Evolutionary conservation across 192 early-diverging fungal species (phyloP), one percentile per base, ranked within the genome.

Genomic region (Cladochytrium replicatum): DNA sequence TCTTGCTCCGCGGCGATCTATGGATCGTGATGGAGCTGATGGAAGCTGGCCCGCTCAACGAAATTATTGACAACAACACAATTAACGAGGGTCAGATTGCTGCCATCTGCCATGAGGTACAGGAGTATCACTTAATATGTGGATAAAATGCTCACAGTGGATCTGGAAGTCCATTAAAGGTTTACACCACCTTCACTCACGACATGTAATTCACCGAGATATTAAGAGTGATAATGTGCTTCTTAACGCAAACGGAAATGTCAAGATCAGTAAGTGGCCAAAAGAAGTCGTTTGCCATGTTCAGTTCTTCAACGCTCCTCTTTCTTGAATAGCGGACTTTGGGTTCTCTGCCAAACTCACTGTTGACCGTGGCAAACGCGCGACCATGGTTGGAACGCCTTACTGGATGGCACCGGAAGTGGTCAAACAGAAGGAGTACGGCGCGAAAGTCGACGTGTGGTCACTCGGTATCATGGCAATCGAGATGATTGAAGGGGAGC

Each of bases 11-110:
- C 60, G 73, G 71, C 19, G 93, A 96, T 32, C 69, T 98, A 49
- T 98, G 95, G 95, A 88, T 98, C 13, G 82, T 98, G 24, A 91
- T 98, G 89, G 95, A 98, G 71, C 89, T 85, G 64, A 98, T 98
- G 93, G 95, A 98, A 63, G 95, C 91, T 41, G 95, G 95, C 41
- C 80, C 93, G 15, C 72, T 98, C 64, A 98, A 90, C 22, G 93
- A 98, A 58, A 85, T 96, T 21, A 96, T 98, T 64, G 75, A 79
- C 37, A 88, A 87, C 62, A 93, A 95, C 72, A 91, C 58, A 7
- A 82, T 92, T 72, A 76, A 66, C 0, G 89, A 92, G 63, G 71
- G 71, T 8, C 86, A 92, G 51, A 90, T 92, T 63, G 78, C 80
- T 1, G 81, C 86, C 6, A 78, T 90, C 46, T 89, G 85, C 47